Conservation (phyloP, 2,329 filamentous ascomycete species). For the Aspergillus caelatus region DNA sequence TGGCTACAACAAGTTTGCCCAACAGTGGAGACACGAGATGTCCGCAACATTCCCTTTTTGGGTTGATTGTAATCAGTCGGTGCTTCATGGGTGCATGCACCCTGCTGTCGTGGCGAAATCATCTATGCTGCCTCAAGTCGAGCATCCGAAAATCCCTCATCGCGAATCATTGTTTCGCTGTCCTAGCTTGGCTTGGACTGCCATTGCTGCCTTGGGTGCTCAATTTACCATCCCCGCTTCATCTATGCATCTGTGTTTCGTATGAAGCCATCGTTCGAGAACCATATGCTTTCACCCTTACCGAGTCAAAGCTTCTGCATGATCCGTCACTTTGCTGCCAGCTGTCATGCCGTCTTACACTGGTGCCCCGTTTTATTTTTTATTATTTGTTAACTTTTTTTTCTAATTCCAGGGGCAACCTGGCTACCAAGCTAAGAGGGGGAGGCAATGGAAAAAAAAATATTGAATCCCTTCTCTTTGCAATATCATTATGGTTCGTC, state of each 20-base stretch:
- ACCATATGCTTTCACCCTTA: slow-evolving; percentile 26
- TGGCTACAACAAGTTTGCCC: slow-evolving; percentile 35
- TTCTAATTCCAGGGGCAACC: slow-evolving; percentile 25
- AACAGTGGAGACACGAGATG: slow-evolving; percentile 40
- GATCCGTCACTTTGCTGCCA: slow-evolving; percentile 35
- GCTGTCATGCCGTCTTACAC: slow-evolving; percentile 37
- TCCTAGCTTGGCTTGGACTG: slow-evolving; percentile 30
- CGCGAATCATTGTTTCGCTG: slow-evolving; percentile 22
- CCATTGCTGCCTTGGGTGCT: slow-evolving; percentile 32
- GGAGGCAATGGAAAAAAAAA: neutral
- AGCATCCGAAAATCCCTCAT: slow-evolving; percentile 42
- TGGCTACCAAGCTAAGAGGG: slow-evolving; percentile 23
- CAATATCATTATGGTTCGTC: slow-evolving; percentile 12
- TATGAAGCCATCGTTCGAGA: slow-evolving; percentile 28
- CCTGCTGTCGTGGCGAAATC: slow-evolving; percentile 42
- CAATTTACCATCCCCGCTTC: slow-evolving; percentile 34
- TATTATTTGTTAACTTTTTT: slow-evolving; percentile 5
- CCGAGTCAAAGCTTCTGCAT: slow-evolving; percentile 39
- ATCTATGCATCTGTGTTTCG: slow-evolving; percentile 32
- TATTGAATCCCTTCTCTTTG: neutral
- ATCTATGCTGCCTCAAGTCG: slow-evolving; percentile 32
- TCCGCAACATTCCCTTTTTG: slow-evolving; percentile 34
- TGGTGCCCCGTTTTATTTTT: slow-evolving; percentile 24
- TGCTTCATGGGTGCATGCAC: slow-evolving; percentile 42
- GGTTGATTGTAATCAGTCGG: slow-evolving; percentile 35